Evolutionary conservation across 179 eudicot species (phyloP).

Genomic region (Gypsophila paniculata): DNA sequence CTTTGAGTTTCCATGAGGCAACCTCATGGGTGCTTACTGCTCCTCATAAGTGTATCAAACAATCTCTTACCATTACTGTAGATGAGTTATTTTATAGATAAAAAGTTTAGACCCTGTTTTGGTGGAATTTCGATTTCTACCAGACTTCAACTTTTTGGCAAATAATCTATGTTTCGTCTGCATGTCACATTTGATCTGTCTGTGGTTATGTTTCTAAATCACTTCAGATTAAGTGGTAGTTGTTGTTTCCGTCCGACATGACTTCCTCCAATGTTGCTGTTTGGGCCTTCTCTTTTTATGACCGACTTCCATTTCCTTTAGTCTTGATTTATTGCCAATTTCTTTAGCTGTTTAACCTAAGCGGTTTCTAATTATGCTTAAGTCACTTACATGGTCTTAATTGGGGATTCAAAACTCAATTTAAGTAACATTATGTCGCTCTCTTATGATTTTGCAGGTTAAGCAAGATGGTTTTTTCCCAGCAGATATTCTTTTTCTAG

Average conservation of each 20-base stretch:
- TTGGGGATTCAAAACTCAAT: conserved; percentile 1
- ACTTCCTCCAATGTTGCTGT: too few relatives aligned
- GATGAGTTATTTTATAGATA: too few relatives aligned
- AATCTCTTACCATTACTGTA: too few relatives aligned
- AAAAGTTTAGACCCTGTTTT: too few relatives aligned
- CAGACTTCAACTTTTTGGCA: too few relatives aligned
- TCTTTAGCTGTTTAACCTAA: not conserved
- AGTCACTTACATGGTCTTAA: not conserved
- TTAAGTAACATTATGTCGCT: conserved; percentile 6
- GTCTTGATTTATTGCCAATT: not conserved
- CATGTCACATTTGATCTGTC: too few relatives aligned
- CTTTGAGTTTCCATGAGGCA: not conserved
- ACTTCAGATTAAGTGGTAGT: too few relatives aligned
- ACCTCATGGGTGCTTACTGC: not conserved
- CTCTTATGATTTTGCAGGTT: conserved; percentile 45
- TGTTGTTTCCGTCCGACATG: too few relatives aligned
- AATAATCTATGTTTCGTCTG: too few relatives aligned
- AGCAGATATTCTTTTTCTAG: conserved; percentile 87
- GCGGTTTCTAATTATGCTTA: not conserved
- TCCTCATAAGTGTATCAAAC: not conserved
- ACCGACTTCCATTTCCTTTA: not conserved
- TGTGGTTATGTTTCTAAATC: too few relatives aligned
- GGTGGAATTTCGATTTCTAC: too few relatives aligned
- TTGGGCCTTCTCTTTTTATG: not conserved
- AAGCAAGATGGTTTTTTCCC: conserved; percentile 91